Percentiles rank a stretch among this genome's conserved stretches.
Conservation (phyloP, 2,329 filamentous ascomycete genomes). For the Chaetomium sp. region DNA sequence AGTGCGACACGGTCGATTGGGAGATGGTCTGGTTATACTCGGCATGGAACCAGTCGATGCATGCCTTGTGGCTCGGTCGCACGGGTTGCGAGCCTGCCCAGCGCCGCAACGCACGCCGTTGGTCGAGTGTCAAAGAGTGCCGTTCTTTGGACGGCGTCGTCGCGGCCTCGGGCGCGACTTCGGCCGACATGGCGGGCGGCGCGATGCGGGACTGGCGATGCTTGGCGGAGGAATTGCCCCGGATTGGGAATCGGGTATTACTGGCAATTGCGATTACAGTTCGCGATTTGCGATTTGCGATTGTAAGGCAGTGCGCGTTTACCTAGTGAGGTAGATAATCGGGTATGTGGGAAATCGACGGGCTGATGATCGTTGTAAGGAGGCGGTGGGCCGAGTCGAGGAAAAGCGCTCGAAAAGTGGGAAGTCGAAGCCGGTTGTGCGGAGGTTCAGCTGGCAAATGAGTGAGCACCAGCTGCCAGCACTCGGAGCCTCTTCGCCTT, state of each 20-base stretch:
- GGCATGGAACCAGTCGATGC: conserved; percentile 56
- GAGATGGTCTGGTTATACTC: conserved; percentile 56
- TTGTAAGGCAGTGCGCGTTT: conserved; percentile 12
- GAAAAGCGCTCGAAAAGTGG: background rate
- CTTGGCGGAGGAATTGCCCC: conserved; percentile 7
- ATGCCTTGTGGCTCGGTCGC: conserved; percentile 54
- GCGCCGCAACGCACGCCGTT: conserved; percentile 52
- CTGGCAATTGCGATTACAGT: too few species aligned
- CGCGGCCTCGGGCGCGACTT: conserved; percentile 14
- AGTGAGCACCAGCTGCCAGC: too few species aligned
- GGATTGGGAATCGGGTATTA: too few species aligned
- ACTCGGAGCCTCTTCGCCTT: too few species aligned
- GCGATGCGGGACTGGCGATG: conserved; percentile 7
- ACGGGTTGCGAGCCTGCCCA: conserved; percentile 53
- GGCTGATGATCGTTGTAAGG: conserved; percentile 22
- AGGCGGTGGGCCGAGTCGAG: conserved; percentile 5
- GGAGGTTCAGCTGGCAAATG: background rate
- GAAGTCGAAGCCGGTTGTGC: background rate
- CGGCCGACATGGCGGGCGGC: conserved; percentile 15
- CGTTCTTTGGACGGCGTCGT: conserved; percentile 39
- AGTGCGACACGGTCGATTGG: conserved; percentile 58
- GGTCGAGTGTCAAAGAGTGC: conserved; percentile 55
- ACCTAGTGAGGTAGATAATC: conserved; percentile 18
- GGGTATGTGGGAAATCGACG: conserved; percentile 14
- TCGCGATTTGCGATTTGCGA: background rate